Conservation (phyloP, 2,329 filamentous ascomycete species). For the Cytospora piceae region DNA sequence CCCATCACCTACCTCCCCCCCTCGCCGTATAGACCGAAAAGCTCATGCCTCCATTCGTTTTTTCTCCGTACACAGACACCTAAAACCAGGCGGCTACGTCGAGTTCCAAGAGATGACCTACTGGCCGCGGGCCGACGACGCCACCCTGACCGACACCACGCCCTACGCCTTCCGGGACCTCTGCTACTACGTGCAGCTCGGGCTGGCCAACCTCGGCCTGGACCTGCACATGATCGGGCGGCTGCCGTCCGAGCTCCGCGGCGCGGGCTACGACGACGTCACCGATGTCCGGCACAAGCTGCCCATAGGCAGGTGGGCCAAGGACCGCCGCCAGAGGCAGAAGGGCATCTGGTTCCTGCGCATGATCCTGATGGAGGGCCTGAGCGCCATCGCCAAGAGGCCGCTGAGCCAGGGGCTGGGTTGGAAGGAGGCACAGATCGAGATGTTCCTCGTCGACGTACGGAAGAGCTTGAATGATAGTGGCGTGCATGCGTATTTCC, state of each 20-base stretch:
- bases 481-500: constrained; percentile 39
- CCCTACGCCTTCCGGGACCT: constrained; percentile 55
- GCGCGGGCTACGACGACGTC: constrained; percentile 49
- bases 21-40: neutral
- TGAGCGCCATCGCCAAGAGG: constrained; percentile 37
- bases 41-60: neutral
- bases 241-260: constrained; percentile 42
- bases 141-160: constrained; percentile 42
- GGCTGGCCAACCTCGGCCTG: constrained; percentile 47
- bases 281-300: constrained; percentile 44
- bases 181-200: constrained; percentile 44
- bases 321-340: constrained; percentile 45
- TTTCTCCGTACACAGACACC: constrained; percentile 42
- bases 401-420: constrained; percentile 40
- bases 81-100: constrained; percentile 56
- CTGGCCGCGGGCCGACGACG: constrained; percentile 49
- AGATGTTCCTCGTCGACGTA: constrained; percentile 43
- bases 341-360: constrained; percentile 50
- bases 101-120: constrained; percentile 54
- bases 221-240: constrained; percentile 46
- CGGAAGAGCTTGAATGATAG: constrained; percentile 39
- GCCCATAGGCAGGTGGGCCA: constrained; percentile 54
- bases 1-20: neutral
- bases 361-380: constrained; percentile 44
- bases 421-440: constrained; percentile 42